These are phyloP conservation scores for Cutaneotrichosporon arboriforme DNA, from an alignment of 1,284 basidiomycete species.

Conservation along the genomic window DNA sequence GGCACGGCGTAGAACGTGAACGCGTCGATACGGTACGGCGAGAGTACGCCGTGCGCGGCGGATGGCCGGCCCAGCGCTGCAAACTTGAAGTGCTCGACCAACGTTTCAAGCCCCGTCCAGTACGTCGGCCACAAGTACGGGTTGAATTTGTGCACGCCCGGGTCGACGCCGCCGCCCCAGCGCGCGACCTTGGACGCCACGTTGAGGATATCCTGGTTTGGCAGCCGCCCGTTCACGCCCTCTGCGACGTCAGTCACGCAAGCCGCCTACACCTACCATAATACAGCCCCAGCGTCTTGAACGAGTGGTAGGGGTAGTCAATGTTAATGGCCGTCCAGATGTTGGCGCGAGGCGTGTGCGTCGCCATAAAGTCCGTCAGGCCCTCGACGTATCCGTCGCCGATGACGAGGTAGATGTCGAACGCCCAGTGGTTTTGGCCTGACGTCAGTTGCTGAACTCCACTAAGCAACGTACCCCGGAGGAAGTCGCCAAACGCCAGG, in stretches of 20 bases:
- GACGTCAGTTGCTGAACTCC: not conserved
- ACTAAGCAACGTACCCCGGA: conserved; percentile 59
- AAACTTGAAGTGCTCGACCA: conserved; percentile 39
- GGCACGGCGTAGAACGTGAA: conserved; percentile 85
- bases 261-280: conserved; percentile 59
- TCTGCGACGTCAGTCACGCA: conserved; percentile 53
- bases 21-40: conserved; percentile 81
- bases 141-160: conserved; percentile 68
- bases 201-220: conserved; percentile 93
- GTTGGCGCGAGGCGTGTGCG: conserved; percentile 75
- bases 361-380: conserved; percentile 81
- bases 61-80: conserved; percentile 41
- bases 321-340: conserved; percentile 94
- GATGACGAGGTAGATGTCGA: conserved; percentile 85
- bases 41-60: conserved; percentile 50
- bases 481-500: conserved; percentile 71
- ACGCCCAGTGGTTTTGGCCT: conserved; percentile 90
- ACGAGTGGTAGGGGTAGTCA: conserved; percentile 95
- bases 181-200: conserved; percentile 69
- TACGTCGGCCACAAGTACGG: conserved; percentile 10
- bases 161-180: conserved; percentile 65
- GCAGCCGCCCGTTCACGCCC: conserved; percentile 87
- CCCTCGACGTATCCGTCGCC: conserved; percentile 85
- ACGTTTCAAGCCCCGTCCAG: conserved; percentile 27
- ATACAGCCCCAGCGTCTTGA: conserved; percentile 85